Evolutionary conservation across 2,329 filamentous ascomycete species (phyloP).

Genomic region (Aureobasidium sp.): DNA sequence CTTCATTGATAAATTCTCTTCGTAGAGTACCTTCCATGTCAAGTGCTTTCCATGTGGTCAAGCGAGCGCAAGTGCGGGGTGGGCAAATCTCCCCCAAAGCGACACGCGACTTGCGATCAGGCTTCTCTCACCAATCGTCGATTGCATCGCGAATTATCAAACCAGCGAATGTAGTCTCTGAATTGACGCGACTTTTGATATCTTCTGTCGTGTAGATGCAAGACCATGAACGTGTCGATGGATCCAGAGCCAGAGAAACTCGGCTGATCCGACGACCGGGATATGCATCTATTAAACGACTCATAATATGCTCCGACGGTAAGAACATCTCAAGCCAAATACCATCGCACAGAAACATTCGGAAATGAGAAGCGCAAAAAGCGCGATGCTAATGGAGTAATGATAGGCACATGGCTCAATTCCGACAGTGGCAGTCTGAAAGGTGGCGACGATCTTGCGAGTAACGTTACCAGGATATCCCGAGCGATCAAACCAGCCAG

Average conservation of each 20-base stretch:
- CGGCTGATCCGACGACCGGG: conserved; percentile 4
- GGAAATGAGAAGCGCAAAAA: too few species aligned
- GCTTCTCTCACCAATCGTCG: not conserved
- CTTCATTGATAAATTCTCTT: too few species aligned
- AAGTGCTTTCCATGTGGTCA: not conserved
- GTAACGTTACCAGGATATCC: conserved; percentile 42
- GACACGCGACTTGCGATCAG: not conserved
- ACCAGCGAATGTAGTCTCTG: not conserved
- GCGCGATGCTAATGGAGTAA: not conserved
- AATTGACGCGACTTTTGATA: not conserved
- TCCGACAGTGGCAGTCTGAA: conserved; percentile 39
- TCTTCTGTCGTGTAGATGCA: conserved; percentile 1
- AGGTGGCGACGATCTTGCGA: conserved; percentile 35
- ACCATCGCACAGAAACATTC: not conserved
- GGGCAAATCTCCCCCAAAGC: not conserved
- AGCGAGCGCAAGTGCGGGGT: not conserved
- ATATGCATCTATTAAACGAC: conserved; percentile 13
- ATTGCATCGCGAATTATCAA: too few species aligned
- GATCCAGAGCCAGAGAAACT: conserved; percentile 6
- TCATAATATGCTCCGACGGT: conserved; percentile 38
- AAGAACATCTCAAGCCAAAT: conserved; percentile 11
- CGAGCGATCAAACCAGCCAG: conserved; percentile 41
- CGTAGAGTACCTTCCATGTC: too few species aligned
- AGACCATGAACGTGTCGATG: not conserved
- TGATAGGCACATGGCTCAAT: conserved; percentile 39